Conservation (phyloP, 1,284 basidiomycete species). For the Acaromyces ingoldii region DNA sequence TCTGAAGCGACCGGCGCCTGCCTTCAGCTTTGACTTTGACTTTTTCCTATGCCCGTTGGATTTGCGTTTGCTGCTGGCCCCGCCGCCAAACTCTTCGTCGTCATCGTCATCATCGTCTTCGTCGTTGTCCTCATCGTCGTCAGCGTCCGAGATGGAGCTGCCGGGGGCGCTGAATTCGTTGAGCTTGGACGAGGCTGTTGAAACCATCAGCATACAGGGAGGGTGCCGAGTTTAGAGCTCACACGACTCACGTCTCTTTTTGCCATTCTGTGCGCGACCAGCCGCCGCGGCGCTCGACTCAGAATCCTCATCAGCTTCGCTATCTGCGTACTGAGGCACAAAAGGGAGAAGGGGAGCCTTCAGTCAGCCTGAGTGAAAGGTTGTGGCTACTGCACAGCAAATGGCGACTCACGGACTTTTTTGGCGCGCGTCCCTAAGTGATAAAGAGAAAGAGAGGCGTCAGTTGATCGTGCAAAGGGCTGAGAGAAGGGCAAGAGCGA, state of each 20-base stretch:
- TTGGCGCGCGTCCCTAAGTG: slow-evolving; percentile 56
- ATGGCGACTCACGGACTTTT: slow-evolving; percentile 17
- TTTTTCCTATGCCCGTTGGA: slow-evolving; percentile 68
- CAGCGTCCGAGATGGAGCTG: slow-evolving; percentile 5
- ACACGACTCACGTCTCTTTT: neutral
- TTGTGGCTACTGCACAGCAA: neutral
- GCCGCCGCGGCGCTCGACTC: neutral
- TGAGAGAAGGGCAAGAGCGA: slow-evolving; percentile 10
- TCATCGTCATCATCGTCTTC: slow-evolving; percentile 67
- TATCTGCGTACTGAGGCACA: slow-evolving; percentile 3
- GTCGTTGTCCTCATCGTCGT: slow-evolving; percentile 65
- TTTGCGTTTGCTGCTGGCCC: slow-evolving; percentile 34
- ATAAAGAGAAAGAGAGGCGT: neutral
- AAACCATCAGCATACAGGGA: neutral
- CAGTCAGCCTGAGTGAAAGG: neutral
- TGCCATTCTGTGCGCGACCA: neutral
- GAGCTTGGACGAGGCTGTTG: neutral
- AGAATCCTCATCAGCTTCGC: slow-evolving; percentile 2
- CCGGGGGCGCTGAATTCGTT: neutral
- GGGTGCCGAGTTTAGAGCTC: neutral
- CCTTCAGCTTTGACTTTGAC: slow-evolving; percentile 38
- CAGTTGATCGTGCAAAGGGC: neutral
- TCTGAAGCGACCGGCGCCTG: neutral
- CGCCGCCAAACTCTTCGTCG: slow-evolving; percentile 12
- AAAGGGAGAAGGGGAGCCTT: neutral